Percentiles rank a stretch among this genome's conserved stretches.
Evolutionary conservation across 768 basidiomycete species (phyloP).

Genomic region (Boletus huronensis): DNA sequence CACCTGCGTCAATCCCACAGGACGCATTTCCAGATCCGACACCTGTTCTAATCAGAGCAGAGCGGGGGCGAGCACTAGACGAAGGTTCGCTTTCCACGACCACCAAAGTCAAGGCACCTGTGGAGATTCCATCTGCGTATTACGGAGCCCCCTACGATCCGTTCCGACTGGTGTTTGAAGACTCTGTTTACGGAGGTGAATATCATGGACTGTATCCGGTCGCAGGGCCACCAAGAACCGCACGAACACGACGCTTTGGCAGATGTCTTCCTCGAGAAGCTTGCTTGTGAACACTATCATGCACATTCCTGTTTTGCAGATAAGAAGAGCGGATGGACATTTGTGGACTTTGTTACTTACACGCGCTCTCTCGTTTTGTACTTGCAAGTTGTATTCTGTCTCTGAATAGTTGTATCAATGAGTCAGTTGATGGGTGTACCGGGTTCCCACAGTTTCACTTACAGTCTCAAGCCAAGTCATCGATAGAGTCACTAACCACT

Average conservation of each 20-base stretch:
- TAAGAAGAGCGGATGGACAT: background rate
- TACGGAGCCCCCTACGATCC: slow-evolving; percentile 19
- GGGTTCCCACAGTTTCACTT: slow-evolving; percentile 18
- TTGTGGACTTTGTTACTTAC: background rate
- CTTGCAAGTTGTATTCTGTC: background rate
- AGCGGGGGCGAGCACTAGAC: background rate
- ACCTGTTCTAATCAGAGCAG: background rate
- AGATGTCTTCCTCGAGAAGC: slow-evolving; percentile 10
- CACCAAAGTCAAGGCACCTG: background rate
- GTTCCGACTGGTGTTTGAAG: slow-evolving; percentile 17
- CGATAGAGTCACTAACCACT: background rate
- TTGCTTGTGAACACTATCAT: slow-evolving; percentile 6
- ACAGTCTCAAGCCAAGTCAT: background rate
- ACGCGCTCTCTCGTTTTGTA: background rate
- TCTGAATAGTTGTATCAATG: background rate
- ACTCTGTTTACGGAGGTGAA: background rate
- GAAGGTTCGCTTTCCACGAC: background rate
- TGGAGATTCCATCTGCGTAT: background rate
- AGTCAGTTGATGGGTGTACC: too few relatives aligned
- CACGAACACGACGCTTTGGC: slow-evolving; percentile 14
- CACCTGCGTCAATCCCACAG: slow-evolving; percentile 15
- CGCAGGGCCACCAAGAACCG: slow-evolving; percentile 4
- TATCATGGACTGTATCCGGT: slow-evolving; percentile 7
- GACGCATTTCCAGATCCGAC: slow-evolving; percentile 25
- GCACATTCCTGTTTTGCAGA: background rate